Evolutionary conservation across 1,139 yeast genomes (phyloP).

Genomic region (Pichia sp.): DNA sequence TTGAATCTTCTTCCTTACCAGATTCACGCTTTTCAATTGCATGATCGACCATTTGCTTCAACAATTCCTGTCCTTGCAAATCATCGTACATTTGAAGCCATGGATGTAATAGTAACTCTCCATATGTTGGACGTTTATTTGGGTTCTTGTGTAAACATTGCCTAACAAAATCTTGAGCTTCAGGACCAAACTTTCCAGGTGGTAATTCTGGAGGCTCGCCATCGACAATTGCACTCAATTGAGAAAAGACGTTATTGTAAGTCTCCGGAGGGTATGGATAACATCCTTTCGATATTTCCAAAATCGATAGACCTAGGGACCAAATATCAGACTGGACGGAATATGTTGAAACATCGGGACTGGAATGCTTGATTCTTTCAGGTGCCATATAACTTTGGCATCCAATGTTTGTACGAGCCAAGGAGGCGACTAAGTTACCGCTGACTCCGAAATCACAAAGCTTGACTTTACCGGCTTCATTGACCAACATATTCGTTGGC

Average conservation of each 20-base stretch:
- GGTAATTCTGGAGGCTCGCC: slow-evolving; percentile 89
- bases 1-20: slow-evolving; percentile 2
- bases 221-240: slow-evolving; percentile 91
- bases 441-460: slow-evolving; percentile 96
- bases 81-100: slow-evolving; percentile 59
- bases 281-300: slow-evolving; percentile 85
- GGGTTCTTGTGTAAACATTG: slow-evolving; percentile 82
- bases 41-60: slow-evolving; percentile 34
- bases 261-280: slow-evolving; percentile 97
- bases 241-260: slow-evolving; percentile 83
- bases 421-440: slow-evolving; percentile 91
- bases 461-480: slow-evolving; percentile 79
- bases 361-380: slow-evolving; percentile 72
- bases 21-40: slow-evolving; percentile 10
- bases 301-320: slow-evolving; percentile 86
- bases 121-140: slow-evolving; percentile 76
- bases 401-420: slow-evolving; percentile 95
- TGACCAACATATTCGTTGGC: slow-evolving; percentile 88
- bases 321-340: slow-evolving; percentile 95
- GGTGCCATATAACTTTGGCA: slow-evolving; percentile 99
- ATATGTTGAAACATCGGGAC: slow-evolving; percentile 71
- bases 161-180: slow-evolving; percentile 77
- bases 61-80: slow-evolving; percentile 34
- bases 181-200: slow-evolving; percentile 52
- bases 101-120: slow-evolving; percentile 68